Evolutionary conservation across 108 stramenopile species (phyloP).

Genomic region (Pseudonitzschia pungens): DNA sequence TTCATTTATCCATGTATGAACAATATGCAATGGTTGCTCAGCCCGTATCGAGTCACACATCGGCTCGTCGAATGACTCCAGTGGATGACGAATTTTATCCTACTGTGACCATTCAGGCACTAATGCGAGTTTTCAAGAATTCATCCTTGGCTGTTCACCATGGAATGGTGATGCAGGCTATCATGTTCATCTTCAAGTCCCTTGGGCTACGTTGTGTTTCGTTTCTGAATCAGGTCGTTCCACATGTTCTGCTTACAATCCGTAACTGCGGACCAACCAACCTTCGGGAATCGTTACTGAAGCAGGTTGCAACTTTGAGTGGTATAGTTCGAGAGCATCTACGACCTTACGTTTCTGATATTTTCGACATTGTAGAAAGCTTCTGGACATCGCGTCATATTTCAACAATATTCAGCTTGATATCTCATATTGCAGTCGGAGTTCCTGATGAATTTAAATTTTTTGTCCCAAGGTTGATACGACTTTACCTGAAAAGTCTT

Average conservation of each 20-base stretch:
- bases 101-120: conserved; percentile 87
- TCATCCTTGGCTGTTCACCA: conserved; percentile 89
- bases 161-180: conserved; percentile 89
- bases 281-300: conserved; percentile 87
- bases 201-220: conserved; percentile 87
- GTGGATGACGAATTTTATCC: conserved; percentile 90
- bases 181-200: conserved; percentile 92
- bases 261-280: conserved; percentile 74
- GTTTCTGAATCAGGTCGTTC: conserved; percentile 86
- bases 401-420: conserved; percentile 75
- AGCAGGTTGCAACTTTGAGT: conserved; percentile 85
- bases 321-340: conserved; percentile 86
- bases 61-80: conserved; percentile 67
- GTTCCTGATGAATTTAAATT: conserved; percentile 83
- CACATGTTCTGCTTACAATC: conserved; percentile 83
- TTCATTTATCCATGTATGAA: conserved; percentile 89
- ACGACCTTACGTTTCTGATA: conserved; percentile 82
- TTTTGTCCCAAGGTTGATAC: conserved; percentile 76
- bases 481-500: conserved; percentile 61
- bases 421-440: conserved; percentile 80
- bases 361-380: conserved; percentile 86
- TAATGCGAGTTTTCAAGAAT: conserved; percentile 89
- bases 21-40: conserved; percentile 88
- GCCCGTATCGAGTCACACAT: conserved; percentile 66
- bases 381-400: conserved; percentile 91